These are phyloP conservation scores for Microthlaspi erraticum DNA, from an alignment of 345 rosid genomes.

Conservation along the genomic window DNA sequence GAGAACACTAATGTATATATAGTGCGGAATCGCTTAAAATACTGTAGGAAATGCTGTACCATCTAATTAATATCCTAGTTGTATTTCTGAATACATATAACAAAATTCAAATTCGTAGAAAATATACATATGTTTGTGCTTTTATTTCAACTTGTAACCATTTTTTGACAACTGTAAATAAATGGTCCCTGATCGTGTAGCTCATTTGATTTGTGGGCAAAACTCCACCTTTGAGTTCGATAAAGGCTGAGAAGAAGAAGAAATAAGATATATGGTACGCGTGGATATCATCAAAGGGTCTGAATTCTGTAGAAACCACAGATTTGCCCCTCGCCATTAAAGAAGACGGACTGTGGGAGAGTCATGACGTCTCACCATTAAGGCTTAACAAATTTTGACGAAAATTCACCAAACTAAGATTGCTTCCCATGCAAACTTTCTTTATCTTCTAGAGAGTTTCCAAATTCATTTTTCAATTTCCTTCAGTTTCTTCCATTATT, in stretches of 20 bases:
- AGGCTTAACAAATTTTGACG: constrained; percentile 45
- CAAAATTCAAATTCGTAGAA: background rate
- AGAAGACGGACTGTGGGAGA: constrained; percentile 29
- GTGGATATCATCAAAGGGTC: constrained; percentile 4
- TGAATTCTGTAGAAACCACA: background rate
- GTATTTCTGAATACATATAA: background rate
- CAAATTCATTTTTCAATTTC: background rate
- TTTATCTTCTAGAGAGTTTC: constrained; percentile 37
- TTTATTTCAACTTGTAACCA: background rate
- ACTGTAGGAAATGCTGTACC: too few relatives aligned
- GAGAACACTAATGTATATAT: background rate
- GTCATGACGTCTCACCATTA: constrained; percentile 47
- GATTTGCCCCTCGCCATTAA: constrained; percentile 20
- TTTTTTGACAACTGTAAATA: too few relatives aligned
- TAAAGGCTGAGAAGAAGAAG: too few relatives aligned
- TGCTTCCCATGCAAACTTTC: constrained; percentile 51
- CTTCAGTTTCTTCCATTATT: background rate
- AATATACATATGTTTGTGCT: background rate
- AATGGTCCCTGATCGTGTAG: too few relatives aligned
- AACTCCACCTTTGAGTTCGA: too few relatives aligned
- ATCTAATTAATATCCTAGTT: background rate
- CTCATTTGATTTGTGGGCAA: too few relatives aligned
- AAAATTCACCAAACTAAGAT: constrained; percentile 47
- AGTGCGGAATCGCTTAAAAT: background rate
- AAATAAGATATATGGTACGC: background rate